These are phyloP conservation scores for Davidsoniella neocaledoniae DNA, from an alignment of 2,329 filamentous ascomycete species.

Conservation along the genomic window DNA sequence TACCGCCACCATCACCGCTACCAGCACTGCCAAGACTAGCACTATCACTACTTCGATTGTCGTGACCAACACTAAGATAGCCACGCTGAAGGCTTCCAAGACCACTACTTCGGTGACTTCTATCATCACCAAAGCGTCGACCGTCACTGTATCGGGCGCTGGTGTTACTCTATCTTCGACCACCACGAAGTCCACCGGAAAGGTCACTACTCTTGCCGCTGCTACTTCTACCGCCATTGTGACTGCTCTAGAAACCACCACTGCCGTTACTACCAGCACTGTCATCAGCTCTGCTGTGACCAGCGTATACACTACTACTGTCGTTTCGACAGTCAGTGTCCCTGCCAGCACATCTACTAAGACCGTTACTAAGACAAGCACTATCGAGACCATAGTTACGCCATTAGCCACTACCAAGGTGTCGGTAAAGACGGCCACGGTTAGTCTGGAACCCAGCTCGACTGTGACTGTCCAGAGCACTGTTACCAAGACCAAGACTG, in stretches of 20 bases:
- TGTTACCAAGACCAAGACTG: too few relatives aligned
- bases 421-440: too few relatives aligned
- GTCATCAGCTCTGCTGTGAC: conserved; percentile 1
- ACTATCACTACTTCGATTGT: not conserved
- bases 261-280: not conserved
- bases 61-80: not conserved
- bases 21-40: not conserved
- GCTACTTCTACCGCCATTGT: not conserved
- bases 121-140: not conserved
- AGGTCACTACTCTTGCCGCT: not conserved
- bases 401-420: too few relatives aligned
- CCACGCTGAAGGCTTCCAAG: not conserved
- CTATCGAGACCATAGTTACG: too few relatives aligned
- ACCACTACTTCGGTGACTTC: not conserved
- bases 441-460: too few relatives aligned
- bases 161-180: conserved; percentile 1
- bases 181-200: conserved; percentile 1
- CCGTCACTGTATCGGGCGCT: not conserved
- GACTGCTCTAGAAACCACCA: not conserved
- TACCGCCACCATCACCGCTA: not conserved
- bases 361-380: not conserved
- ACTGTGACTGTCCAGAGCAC: too few relatives aligned
- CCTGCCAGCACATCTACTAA: not conserved
- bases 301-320: not conserved
- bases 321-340: not conserved